Conservation (phyloP, 441 rosid genomes). For the Adansonia madagascariensis region DNA sequence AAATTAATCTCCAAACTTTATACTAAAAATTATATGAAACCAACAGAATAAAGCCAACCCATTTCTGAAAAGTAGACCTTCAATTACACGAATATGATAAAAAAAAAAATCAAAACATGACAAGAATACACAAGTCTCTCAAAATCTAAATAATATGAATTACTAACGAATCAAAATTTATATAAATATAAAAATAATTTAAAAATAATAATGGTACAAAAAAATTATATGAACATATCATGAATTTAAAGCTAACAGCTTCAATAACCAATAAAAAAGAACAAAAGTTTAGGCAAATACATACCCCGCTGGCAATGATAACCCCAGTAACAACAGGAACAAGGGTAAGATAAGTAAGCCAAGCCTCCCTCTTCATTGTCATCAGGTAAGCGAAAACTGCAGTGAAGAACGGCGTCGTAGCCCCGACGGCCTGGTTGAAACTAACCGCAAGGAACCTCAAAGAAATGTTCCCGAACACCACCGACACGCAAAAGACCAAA, state of each 20-base stretch:
- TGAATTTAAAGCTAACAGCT: neutral
- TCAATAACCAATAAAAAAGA: neutral
- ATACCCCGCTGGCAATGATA: conserved; percentile 1
- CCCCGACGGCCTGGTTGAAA: neutral
- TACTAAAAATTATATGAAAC: too few relatives aligned
- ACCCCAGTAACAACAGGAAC: conserved; percentile 7
- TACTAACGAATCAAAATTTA: too few relatives aligned
- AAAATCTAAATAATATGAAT: too few relatives aligned
- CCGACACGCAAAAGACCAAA: conserved; percentile 3
- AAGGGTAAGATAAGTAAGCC: neutral
- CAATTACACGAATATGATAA: too few relatives aligned
- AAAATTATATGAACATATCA: too few relatives aligned
- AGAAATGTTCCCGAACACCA: neutral
- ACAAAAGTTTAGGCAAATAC: neutral
- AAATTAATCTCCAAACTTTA: neutral
- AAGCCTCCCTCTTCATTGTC: conserved; percentile 3
- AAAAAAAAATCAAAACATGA: too few relatives aligned
- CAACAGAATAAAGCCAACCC: too few relatives aligned
- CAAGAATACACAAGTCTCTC: too few relatives aligned
- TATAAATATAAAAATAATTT: too few relatives aligned
- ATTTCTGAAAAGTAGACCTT: too few relatives aligned
- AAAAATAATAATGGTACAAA: too few relatives aligned
- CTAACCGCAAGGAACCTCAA: neutral
- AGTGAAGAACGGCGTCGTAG: conserved; percentile 7
- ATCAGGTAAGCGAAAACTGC: conserved; percentile 7